phyloP scores from a whole-genome alignment of 352 stramenopile species.

The Phytopythium montanum region DNA sequence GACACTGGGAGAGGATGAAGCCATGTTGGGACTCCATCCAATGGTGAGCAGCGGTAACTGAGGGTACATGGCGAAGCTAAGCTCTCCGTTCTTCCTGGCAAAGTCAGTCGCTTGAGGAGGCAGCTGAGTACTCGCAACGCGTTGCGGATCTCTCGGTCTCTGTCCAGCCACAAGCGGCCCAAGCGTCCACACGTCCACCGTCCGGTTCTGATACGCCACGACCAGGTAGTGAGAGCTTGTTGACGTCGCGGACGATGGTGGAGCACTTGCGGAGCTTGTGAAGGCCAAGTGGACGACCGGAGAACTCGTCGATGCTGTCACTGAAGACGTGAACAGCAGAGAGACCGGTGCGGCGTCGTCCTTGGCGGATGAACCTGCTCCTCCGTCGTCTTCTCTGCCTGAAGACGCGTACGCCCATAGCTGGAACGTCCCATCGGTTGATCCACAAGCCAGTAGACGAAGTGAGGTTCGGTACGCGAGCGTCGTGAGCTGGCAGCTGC shows the following conservation, averaged over 20 bases:
- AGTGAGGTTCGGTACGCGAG: constrained; percentile 53
- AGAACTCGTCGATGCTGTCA: constrained; percentile 32
- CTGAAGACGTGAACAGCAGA: constrained; percentile 26
- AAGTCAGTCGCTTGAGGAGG: constrained; percentile 50
- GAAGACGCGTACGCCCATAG: constrained; percentile 45
- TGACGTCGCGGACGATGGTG: constrained; percentile 14
- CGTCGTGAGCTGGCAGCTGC: constrained; percentile 43
- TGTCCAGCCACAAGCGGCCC: neutral
- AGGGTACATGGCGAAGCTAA: constrained; percentile 41
- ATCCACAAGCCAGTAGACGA: constrained; percentile 54
- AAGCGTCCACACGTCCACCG: constrained; percentile 51
- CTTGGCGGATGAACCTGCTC: constrained; percentile 6
- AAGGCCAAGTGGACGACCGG: constrained; percentile 48
- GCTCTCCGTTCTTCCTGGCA: constrained; percentile 36
- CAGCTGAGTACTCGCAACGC: constrained; percentile 28
- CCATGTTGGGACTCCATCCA: constrained; percentile 27
- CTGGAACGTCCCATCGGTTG: constrained; percentile 61
- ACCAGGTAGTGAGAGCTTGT: constrained; percentile 23
- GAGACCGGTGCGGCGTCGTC: constrained; percentile 21
- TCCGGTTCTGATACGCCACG: constrained; percentile 51
- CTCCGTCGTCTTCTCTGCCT: constrained; percentile 24
- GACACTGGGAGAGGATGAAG: neutral
- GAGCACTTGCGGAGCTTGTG: constrained; percentile 13
- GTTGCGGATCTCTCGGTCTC: constrained; percentile 22
- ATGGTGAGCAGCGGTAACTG: constrained; percentile 36